Conservation (phyloP, 192 early-diverging fungal genomes). For the Backusella circina region DNA sequence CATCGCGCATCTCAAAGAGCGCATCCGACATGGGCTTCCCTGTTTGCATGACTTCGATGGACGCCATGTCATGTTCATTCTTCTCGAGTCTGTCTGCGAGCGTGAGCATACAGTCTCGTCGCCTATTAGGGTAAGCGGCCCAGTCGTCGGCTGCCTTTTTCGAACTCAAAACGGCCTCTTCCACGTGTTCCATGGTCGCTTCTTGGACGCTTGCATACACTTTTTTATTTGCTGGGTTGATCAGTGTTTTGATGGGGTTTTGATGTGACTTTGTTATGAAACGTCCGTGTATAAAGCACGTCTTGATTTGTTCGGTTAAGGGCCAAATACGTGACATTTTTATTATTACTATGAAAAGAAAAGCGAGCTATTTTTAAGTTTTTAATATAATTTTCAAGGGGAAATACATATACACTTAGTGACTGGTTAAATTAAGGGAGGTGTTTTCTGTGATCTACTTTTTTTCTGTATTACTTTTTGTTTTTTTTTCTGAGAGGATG, state of each 20-base stretch:
- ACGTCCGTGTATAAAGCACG: conserved; percentile 5
- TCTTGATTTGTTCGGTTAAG: background rate
- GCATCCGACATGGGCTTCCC: conserved; percentile 52
- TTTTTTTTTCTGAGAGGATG: background rate
- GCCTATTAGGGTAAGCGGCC: background rate
- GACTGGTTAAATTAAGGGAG: background rate
- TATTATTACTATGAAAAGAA: background rate
- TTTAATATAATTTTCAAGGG: background rate
- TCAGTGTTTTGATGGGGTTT: background rate
- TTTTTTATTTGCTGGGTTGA: background rate
- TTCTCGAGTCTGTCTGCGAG: conserved; percentile 40
- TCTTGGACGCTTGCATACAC: conserved; percentile 1
- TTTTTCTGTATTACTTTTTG: background rate
- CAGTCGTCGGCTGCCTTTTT: background rate
- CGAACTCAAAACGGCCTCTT: background rate
- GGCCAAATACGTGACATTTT: conserved; percentile 4
- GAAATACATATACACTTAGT: background rate
- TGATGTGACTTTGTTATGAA: background rate
- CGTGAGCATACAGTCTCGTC: conserved; percentile 44
- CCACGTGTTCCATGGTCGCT: conserved; percentile 6
- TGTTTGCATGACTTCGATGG: conserved; percentile 46
- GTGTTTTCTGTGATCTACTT: background rate
- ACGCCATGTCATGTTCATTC: conserved; percentile 35
- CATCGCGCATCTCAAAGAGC: conserved; percentile 43
- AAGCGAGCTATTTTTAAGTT: background rate